Conservation (phyloP, 345 rosid genomes). For the Pistacia vera region DNA sequence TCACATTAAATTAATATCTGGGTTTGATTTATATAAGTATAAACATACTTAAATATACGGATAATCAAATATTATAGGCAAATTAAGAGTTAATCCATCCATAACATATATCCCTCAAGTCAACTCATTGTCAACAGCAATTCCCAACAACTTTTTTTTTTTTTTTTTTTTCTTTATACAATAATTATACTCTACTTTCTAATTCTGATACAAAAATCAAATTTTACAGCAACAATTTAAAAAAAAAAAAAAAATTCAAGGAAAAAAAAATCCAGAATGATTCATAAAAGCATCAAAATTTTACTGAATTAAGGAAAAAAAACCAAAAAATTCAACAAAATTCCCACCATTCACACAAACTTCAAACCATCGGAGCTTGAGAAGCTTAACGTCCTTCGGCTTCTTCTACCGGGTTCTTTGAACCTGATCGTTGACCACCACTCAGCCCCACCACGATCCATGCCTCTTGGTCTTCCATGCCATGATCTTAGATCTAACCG, state of each 20-base stretch:
- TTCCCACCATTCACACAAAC: constrained; percentile 6
- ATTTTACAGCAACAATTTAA: background rate
- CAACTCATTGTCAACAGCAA: too few species aligned
- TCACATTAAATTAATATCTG: too few species aligned
- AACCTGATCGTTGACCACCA: constrained; percentile 48
- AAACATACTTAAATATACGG: too few species aligned
- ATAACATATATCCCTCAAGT: too few species aligned
- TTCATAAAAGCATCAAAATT: background rate
- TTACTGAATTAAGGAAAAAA: constrained; percentile 28
- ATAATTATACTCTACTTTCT: background rate
- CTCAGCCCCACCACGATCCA: constrained; percentile 46
- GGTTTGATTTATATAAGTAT: too few species aligned
- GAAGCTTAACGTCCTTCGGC: constrained; percentile 51
- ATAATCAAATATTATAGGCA: too few species aligned
- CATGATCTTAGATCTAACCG: constrained; percentile 66
- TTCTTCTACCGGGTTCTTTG: constrained; percentile 10
- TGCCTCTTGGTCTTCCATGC: constrained; percentile 60
- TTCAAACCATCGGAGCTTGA: constrained; percentile 25
- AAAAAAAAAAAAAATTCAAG: background rate
- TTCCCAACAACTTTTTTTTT: too few species aligned
- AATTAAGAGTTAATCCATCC: too few species aligned
- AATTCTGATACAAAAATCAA: background rate
- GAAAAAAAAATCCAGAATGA: background rate
- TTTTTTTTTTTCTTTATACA: too few species aligned
- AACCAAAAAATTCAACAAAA: constrained; percentile 22